Evolutionary conservation across 306 rosid genomes (phyloP), one percentile per base, ranked within the genome.

Genomic region (Sicyos edulis): DNA sequence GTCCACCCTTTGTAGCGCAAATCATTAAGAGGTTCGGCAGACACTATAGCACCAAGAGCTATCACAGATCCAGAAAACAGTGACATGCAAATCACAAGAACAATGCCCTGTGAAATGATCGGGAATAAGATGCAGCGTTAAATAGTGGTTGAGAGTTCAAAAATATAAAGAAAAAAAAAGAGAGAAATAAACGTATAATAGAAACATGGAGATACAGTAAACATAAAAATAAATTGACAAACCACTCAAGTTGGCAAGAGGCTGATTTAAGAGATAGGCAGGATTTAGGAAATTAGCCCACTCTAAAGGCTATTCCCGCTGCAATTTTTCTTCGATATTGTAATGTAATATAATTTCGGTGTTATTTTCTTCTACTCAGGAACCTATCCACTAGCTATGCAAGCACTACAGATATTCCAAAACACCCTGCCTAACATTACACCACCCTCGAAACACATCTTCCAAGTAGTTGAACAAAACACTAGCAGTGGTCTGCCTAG

Each of bases 1-100:
- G 86, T 87, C 99, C 81, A 91, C 54, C 96, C 97, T 81, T 81
- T 95, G 85, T 95, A 95, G 69, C 77, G 64, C 61, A 95, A 87
- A 83, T 89, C 96, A 75, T 95, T 97, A 72, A 95, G 83, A 78
- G 99, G 99, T 83, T 85, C 91, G 54, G 91, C 92, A 56, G 97
- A 89, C 83, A 91, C 96, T 62, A 95, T 89, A 6, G 85, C 86
- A 34, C 97, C 99, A 59, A 95, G 89, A 40, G 99, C 90, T 62
- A 95, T 80, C 29, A 95, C 89, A 69, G 96, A 89, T 82, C 89
- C 97, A 77, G 82, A 68, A 79, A 91, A 95, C 75, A 95, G 53
- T 34, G 83, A 73, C 83, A 86, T 78, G 70, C 87, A 87, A 72
- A 89, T 66, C 73, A 86, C 76, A 76, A 95, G 95, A 78, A 85